These are phyloP conservation scores for Lotmaria passim DNA, from an alignment of 208 protist species.

Conservation along the genomic window DNA sequence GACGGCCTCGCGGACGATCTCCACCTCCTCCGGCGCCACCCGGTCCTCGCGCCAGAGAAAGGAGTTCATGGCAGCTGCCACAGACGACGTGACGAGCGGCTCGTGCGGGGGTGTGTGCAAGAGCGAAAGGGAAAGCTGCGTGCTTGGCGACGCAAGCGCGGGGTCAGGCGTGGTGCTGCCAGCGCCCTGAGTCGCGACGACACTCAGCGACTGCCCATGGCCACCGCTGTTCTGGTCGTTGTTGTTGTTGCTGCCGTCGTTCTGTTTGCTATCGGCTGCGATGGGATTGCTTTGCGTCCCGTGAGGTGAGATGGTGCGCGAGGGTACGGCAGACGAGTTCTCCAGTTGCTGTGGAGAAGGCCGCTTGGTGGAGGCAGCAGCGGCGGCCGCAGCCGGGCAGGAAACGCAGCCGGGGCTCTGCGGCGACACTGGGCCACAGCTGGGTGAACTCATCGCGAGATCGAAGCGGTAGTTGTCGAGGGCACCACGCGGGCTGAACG, in stretches of 20 bases:
- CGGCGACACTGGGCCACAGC: background rate
- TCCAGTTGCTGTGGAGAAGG: background rate
- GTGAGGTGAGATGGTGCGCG: constrained; percentile 11
- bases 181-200: background rate
- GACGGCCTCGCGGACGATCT: constrained; percentile 52
- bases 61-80: constrained; percentile 38
- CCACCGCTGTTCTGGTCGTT: too few species aligned
- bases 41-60: constrained; percentile 33
- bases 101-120: background rate
- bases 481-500: constrained; percentile 9
- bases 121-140: constrained; percentile 19
- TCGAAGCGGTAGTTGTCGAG: background rate
- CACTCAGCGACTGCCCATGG: background rate
- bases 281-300: constrained; percentile 17
- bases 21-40: constrained; percentile 52
- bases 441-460: background rate
- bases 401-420: constrained; percentile 1
- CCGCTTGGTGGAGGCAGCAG: background rate
- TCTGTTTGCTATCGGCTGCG: background rate
- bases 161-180: constrained; percentile 2
- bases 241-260: too few species aligned
- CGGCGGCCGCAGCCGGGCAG: background rate
- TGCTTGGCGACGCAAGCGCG: constrained; percentile 2
- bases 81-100: constrained; percentile 18
- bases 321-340: background rate